Evolutionary conservation across 2,329 filamentous ascomycete species (phyloP), one percentile per base, ranked within the genome.

Genomic region (Fusarium sp.): DNA sequence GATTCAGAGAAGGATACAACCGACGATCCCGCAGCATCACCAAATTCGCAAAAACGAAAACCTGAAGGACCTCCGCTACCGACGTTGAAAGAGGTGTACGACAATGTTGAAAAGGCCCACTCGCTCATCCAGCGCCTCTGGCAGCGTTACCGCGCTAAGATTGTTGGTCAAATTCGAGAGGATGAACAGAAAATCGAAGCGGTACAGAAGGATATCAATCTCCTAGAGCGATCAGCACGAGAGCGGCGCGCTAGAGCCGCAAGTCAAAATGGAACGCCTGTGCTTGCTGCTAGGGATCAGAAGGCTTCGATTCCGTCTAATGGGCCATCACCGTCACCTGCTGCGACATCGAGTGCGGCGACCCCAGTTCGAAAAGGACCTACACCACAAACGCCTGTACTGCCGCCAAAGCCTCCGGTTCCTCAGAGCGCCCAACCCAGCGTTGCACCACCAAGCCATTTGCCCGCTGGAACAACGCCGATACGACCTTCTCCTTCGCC

Each of bases 101-200:
- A 90, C 68, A 89, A 94, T 78, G 79, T 87, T 29, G 88, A 91
- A 52, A 89, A 91, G 69, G 84, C 97, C 3, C 92, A 92, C 2
- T 83, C 86, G 29, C 82, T 97, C 46, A 87, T 97, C 50, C 85
- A 91, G 61, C 89, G 91, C 70, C 85, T 97, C 3, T 97, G 96
- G 77, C 86, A 88, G 15, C 86, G 88, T 67, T 98, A 97, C 78
- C 87, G 90, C 69, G 88, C 91, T 47, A 84, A 90, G 45, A 84
- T 91, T 51, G 86, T 94, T n/a, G 83, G 84, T 59, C 87, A 91
- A 75, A 92, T 98, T 63, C 85, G 87, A 63, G 88, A 92, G 59
- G 91, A 96, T 67, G 95, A 98, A 82, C 86, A 85, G 63, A 85
- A 84, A 54, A 92, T 91, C 76, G 85, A 87, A 27, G 81, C 82